Conservation (phyloP, 352 stramenopile genomes). For the Blastocystis sp. region DNA sequence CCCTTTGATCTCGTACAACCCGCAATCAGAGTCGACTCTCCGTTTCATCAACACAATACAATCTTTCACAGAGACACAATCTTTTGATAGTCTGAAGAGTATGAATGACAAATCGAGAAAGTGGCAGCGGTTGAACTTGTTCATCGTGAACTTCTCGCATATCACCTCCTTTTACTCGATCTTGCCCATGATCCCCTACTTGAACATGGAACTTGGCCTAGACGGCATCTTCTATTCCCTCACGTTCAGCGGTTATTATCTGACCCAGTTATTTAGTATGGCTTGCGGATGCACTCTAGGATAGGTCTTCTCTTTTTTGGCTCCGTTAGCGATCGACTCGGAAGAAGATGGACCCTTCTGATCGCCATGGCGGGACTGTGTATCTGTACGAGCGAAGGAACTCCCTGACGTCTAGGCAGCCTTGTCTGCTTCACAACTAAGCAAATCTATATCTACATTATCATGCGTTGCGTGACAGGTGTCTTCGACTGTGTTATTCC, state of each 20-base stretch:
- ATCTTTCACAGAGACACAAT: too few species aligned
- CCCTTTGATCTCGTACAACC: too few species aligned
- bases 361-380: background rate
- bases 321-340: background rate
- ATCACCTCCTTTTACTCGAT: conserved; percentile 32
- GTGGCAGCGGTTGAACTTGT: conserved; percentile 3
- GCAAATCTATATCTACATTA: background rate
- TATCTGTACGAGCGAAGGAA: background rate
- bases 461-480: background rate
- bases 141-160: conserved; percentile 22
- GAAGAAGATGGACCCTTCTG: background rate
- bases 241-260: conserved; percentile 47
- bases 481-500: background rate
- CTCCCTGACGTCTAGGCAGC: background rate
- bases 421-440: background rate
- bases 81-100: too few species aligned
- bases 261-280: conserved; percentile 5
- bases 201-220: background rate
- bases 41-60: too few species aligned
- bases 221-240: conserved; percentile 1
- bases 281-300: background rate
- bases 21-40: too few species aligned
- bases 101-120: background rate
- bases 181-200: conserved; percentile 16
- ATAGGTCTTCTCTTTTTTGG: conserved; percentile 2